Conservation (phyloP, 768 basidiomycete species). For the Pleurotus djamor region DNA sequence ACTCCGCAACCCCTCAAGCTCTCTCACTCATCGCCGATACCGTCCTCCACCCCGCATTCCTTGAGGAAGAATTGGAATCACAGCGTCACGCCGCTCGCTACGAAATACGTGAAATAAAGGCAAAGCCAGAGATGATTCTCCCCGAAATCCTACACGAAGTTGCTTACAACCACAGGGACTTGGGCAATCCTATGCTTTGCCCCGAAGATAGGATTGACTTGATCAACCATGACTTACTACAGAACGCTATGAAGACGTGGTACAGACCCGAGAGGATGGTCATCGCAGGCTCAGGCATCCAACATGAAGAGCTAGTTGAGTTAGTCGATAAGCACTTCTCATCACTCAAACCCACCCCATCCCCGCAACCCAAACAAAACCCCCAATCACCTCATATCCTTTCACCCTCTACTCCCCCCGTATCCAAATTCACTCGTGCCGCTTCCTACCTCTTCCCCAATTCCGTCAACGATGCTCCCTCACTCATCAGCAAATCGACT, state of each 20-base stretch:
- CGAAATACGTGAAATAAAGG: constrained; percentile 83
- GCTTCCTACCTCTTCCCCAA: constrained; percentile 64
- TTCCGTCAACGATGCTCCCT: constrained; percentile 17
- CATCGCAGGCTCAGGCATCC: constrained; percentile 91
- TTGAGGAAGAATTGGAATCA: constrained; percentile 75
- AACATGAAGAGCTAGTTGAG: constrained; percentile 85
- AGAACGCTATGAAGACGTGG: constrained; percentile 72
- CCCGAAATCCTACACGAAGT: constrained; percentile 88
- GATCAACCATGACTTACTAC: constrained; percentile 62
- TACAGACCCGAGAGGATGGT: constrained; percentile 95
- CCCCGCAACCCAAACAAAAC: constrained; percentile 29
- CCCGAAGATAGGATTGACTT: constrained; percentile 76
- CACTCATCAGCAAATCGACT: constrained; percentile 35
- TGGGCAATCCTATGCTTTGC: constrained; percentile 92
- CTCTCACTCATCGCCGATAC: constrained; percentile 92
- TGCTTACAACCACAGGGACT: constrained; percentile 72
- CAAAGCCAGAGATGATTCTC: constrained; percentile 91
- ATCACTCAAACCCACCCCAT: constrained; percentile 44
- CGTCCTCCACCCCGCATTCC: constrained; percentile 73
- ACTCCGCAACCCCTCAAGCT: constrained; percentile 76
- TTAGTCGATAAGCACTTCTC: constrained; percentile 85
- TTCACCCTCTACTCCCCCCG: constrained; percentile 48
- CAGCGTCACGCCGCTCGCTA: constrained; percentile 89
- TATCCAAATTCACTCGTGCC: constrained; percentile 71
- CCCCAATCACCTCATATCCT: constrained; percentile 53